These are phyloP conservation scores for Tetrapisispora pingtungensis DNA, from an alignment of 805 yeast species.

Conservation along the genomic window DNA sequence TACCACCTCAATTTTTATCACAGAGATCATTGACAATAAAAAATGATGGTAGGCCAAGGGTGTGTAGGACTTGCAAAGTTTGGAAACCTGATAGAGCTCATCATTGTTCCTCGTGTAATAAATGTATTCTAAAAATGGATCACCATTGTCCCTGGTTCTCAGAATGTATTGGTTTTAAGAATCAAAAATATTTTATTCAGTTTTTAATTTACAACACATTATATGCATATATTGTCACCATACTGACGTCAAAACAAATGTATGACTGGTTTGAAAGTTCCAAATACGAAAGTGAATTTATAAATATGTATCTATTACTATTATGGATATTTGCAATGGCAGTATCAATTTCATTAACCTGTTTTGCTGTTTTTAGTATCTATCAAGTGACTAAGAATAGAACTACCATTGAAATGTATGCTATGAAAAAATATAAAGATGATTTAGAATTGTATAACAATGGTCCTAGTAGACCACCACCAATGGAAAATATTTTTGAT, in stretches of 20 bases:
- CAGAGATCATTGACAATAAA: slow-evolving; percentile 37
- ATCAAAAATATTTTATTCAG: slow-evolving; percentile 74
- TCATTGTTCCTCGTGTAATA: slow-evolving; percentile 67
- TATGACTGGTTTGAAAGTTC: slow-evolving; percentile 39
- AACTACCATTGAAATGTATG: slow-evolving; percentile 77
- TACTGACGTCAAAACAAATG: slow-evolving; percentile 34
- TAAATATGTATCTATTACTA: slow-evolving; percentile 52
- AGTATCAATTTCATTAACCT: slow-evolving; percentile 44
- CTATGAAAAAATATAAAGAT: slow-evolving; percentile 37
- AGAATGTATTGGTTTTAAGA: slow-evolving; percentile 70
- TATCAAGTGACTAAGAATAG: slow-evolving; percentile 53
- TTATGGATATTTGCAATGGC: slow-evolving; percentile 45
- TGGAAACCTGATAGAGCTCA: slow-evolving; percentile 84
- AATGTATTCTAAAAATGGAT: slow-evolving; percentile 77
- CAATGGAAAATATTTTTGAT: slow-evolving; percentile 63
- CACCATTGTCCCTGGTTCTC: slow-evolving; percentile 96
- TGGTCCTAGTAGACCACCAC: slow-evolving; percentile 27
- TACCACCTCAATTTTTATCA: slow-evolving; percentile 36
- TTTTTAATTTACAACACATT: slow-evolving; percentile 47
- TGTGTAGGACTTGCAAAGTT: slow-evolving; percentile 56
- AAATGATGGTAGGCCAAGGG: slow-evolving; percentile 55
- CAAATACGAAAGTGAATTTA: slow-evolving; percentile 32
- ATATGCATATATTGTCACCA: slow-evolving; percentile 36
- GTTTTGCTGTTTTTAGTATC: slow-evolving; percentile 48
- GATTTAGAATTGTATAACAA: slow-evolving; percentile 33